These are phyloP conservation scores for Talaromyces sp. DNA, from an alignment of 2,329 filamentous ascomycete species.

Conservation along the genomic window DNA sequence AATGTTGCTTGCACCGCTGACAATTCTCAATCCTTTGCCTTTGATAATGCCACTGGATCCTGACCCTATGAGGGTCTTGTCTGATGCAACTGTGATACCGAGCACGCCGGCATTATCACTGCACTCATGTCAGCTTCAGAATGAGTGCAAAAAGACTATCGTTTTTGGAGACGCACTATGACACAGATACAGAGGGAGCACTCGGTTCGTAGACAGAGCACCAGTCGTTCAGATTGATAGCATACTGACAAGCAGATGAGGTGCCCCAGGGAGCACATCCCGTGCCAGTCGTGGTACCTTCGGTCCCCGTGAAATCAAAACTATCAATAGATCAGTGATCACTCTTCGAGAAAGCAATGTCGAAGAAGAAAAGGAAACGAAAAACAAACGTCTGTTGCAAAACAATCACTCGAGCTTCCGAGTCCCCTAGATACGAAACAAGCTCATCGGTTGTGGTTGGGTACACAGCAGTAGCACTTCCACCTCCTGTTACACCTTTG, in stretches of 20 bases:
- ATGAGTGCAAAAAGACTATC: not conserved
- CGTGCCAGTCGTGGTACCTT: constrained; percentile 45
- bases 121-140: not conserved
- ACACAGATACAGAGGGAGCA: constrained; percentile 42
- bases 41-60: constrained; percentile 51
- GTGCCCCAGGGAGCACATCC: constrained; percentile 57
- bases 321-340: not conserved
- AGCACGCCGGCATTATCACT: constrained; percentile 46
- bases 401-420: constrained; percentile 4
- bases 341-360: not conserved
- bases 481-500: constrained; percentile 6
- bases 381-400: not conserved
- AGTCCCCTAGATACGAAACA: constrained; percentile 6
- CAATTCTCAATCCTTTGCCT: constrained; percentile 51
- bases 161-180: constrained; percentile 28
- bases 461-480: constrained; percentile 3
- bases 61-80: constrained; percentile 54
- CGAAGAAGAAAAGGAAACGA: no score
- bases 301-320: constrained; percentile 51
- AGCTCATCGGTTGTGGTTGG: constrained; percentile 3
- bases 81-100: constrained; percentile 49
- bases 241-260: constrained; percentile 48
- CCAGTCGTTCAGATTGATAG: constrained; percentile 56
- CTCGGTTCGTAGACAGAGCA: constrained; percentile 55
- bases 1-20: constrained; percentile 46